phyloP scores from a whole-genome alignment of 345 rosid species.

The Aegle marmelos region DNA sequence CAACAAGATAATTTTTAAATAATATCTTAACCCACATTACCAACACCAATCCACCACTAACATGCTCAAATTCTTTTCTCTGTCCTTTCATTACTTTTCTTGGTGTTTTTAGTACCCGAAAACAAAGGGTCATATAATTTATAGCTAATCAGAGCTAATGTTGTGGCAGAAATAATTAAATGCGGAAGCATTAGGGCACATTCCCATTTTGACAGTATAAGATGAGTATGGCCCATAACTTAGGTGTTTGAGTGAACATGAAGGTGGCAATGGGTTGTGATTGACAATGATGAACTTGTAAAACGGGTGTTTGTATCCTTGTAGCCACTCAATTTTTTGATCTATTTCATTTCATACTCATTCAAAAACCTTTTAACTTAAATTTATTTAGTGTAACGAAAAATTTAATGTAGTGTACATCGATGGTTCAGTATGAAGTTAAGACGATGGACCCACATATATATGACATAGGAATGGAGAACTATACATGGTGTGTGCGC shows the following conservation, averaged over 20 bases:
- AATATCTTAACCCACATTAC: background rate
- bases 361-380: too few species aligned
- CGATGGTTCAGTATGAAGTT: background rate
- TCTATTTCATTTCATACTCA: too few species aligned
- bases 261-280: background rate
- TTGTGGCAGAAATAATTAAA: background rate
- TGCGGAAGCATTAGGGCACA: background rate
- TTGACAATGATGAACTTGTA: too few species aligned
- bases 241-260: background rate
- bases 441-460: background rate
- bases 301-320: background rate
- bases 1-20: background rate
- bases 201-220: background rate
- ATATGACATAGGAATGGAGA: constrained; percentile 4
- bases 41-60: background rate
- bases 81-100: background rate
- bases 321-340: background rate
- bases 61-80: background rate
- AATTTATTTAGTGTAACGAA: too few species aligned
- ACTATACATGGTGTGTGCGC: background rate
- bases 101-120: background rate
- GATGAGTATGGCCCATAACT: constrained; percentile 9
- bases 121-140: background rate
- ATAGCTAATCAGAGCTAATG: background rate
- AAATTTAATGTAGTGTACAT: too few species aligned